A percentile compares a stretch with the other conserved stretches of the same genome.
Evolutionary conservation across 257 asterid species (phyloP).

Genomic region (Nyctanthes arbortristis): DNA sequence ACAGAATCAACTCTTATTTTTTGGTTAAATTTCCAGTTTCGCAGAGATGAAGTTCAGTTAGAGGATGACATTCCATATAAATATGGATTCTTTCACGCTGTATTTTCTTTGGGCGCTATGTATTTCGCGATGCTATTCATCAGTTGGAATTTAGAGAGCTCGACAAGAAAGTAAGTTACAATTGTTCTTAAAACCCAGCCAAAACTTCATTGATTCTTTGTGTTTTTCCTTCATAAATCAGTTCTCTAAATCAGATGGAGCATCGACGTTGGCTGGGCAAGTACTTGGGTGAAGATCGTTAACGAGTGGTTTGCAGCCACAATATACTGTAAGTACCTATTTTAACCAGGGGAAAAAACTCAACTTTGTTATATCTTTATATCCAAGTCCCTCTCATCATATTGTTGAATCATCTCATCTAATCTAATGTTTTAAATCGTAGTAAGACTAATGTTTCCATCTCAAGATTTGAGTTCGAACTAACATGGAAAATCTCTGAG

Average conservation of each 20-base stretch:
- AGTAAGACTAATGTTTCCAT: not conserved
- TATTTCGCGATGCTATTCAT: slow-evolving; percentile 90
- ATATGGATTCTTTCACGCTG: slow-evolving; percentile 82
- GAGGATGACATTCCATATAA: slow-evolving; percentile 81
- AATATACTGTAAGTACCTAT: slow-evolving; percentile 57
- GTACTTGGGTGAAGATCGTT: slow-evolving; percentile 90
- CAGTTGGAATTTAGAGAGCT: slow-evolving; percentile 86
- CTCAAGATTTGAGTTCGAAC: not conserved
- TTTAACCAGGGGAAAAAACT: too few relatives aligned
- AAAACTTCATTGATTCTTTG: not conserved
- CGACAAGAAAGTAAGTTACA: slow-evolving; percentile 63
- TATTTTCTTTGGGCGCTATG: slow-evolving; percentile 92
- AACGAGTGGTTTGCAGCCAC: slow-evolving; percentile 97
- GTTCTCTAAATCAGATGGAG: slow-evolving; percentile 60
- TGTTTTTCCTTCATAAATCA: not conserved
- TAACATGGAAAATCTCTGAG: not conserved
- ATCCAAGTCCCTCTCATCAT: not conserved
- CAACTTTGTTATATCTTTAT: too few relatives aligned
- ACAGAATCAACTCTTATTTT: not conserved
- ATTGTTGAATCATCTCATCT: not conserved
- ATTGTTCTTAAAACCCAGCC: not conserved
- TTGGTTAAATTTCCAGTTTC: slow-evolving; percentile 51
- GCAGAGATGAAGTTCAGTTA: slow-evolving; percentile 39
- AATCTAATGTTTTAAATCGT: not conserved
- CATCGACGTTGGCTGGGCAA: slow-evolving; percentile 96